Percentiles rank a stretch among this genome's conserved stretches.
These are phyloP conservation scores for Cordyceps tenuipes DNA, from an alignment of 2,329 filamentous ascomycete genomes.

Conservation along the genomic window DNA sequence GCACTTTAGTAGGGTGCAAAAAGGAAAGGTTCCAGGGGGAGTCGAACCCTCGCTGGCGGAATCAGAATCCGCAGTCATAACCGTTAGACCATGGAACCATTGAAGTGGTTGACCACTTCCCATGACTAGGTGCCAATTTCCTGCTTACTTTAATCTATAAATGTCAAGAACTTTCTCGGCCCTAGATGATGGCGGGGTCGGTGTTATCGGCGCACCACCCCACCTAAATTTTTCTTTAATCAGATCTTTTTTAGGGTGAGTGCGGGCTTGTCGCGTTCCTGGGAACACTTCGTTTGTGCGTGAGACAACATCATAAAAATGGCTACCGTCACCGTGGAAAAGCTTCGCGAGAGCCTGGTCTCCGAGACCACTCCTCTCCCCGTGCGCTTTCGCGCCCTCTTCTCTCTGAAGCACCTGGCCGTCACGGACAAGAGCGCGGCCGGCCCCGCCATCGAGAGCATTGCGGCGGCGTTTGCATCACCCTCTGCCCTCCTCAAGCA, in stretches of 20 bases:
- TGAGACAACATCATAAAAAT: conserved; percentile 14
- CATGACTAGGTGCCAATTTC: conserved; percentile 12
- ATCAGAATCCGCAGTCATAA: conserved; percentile 31
- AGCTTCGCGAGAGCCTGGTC: conserved; percentile 66
- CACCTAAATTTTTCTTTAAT: conserved; percentile 15
- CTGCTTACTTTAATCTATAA: conserved; percentile 1
- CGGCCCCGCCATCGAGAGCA: conserved; percentile 59
- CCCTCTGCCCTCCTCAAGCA: conserved; percentile 90
- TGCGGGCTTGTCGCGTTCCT: conserved; percentile 3
- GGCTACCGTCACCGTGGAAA: conserved; percentile 41
- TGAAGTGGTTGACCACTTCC: conserved; percentile 21
- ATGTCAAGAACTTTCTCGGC: neutral
- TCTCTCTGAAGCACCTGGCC: conserved; percentile 92
- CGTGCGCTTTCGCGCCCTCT: conserved; percentile 88
- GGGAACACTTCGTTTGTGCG: conserved; percentile 1
- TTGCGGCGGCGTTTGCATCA: conserved; percentile 77
- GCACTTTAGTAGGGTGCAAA: neutral
- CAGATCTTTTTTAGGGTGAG: neutral
- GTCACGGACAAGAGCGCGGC: conserved; percentile 55
- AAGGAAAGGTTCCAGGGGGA: conserved; percentile 25
- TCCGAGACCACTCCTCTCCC: conserved; percentile 77
- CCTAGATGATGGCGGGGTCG: conserved; percentile 9
- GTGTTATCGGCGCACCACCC: conserved; percentile 16
- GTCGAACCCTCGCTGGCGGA: conserved; percentile 31
- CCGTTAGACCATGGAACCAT: conserved; percentile 29